Percentiles rank a stretch among this genome's conserved stretches.
These are phyloP conservation scores for Exutisphaerella laricina DNA, from an alignment of 2,329 filamentous ascomycete genomes.

Conservation along the genomic window DNA sequence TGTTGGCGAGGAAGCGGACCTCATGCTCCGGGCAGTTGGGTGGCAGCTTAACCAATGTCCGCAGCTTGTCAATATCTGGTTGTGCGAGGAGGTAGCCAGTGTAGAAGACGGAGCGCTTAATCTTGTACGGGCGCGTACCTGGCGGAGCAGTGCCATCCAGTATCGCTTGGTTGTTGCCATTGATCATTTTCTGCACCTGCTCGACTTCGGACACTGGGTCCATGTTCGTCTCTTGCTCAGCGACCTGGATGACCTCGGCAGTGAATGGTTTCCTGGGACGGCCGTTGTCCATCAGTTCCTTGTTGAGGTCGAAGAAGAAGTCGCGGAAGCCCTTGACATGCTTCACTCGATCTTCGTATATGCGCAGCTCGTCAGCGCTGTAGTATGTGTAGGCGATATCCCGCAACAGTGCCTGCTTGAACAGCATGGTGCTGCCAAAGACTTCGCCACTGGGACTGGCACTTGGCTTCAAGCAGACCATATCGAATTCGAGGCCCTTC, in stretches of 20 bases:
- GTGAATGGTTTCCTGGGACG: slow-evolving; percentile 58
- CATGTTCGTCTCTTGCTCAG: slow-evolving; percentile 66
- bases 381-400: slow-evolving; percentile 81
- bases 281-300: slow-evolving; percentile 41
- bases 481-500: slow-evolving; percentile 78
- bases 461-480: slow-evolving; percentile 80
- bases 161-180: slow-evolving; percentile 68
- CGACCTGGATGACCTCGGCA: slow-evolving; percentile 80
- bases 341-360: slow-evolving; percentile 59
- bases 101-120: slow-evolving; percentile 85
- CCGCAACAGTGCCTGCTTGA: slow-evolving; percentile 82
- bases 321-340: slow-evolving; percentile 76
- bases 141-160: slow-evolving; percentile 42
- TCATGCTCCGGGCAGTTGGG: slow-evolving; percentile 60
- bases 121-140: slow-evolving; percentile 52
- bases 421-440: slow-evolving; percentile 78
- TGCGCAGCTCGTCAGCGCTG: slow-evolving; percentile 69
- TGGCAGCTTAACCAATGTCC: slow-evolving; percentile 63
- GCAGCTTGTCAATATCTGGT: slow-evolving; percentile 65
- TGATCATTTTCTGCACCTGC: slow-evolving; percentile 83
- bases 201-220: slow-evolving; percentile 74
- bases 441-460: slow-evolving; percentile 73
- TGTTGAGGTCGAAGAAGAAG: slow-evolving; percentile 76
- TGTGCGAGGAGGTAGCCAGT: slow-evolving; percentile 81
- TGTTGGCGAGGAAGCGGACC: slow-evolving; percentile 77